Evolutionary conservation across 2,329 filamentous ascomycete genomes (phyloP).

Genomic region (Ophiocordyceps sinensis): DNA sequence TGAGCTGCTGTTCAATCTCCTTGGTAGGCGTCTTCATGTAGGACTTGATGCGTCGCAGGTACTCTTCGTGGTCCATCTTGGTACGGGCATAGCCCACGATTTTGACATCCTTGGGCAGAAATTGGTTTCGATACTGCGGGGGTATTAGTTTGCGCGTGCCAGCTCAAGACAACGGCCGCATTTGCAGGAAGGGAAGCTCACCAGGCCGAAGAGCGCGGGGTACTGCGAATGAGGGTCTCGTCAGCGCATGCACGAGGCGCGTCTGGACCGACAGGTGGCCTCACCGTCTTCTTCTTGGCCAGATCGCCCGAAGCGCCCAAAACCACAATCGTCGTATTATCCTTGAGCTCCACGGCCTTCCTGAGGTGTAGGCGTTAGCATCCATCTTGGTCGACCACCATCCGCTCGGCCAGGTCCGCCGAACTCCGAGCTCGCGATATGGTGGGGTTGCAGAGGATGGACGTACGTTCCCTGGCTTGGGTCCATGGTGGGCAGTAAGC

Average conservation of each 20-base stretch:
- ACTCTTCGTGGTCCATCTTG: constrained; percentile 98
- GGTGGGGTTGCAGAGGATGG: constrained; percentile 4
- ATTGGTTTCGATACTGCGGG: constrained; percentile 87
- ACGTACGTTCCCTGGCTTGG: constrained; percentile 5
- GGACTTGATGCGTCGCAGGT: constrained; percentile 83
- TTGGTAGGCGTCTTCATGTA: constrained; percentile 99
- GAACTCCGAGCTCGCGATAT: constrained; percentile 3
- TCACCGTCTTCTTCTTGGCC: constrained; percentile 98
- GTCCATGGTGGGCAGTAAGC: constrained; percentile 6
- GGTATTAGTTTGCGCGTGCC: not conserved
- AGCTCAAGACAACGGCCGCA: not conserved
- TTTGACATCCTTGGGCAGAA: constrained; percentile 89
- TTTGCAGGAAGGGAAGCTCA: constrained; percentile 36
- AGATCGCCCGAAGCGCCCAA: constrained; percentile 94
- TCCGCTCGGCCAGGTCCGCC: not conserved
- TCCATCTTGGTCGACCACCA: too few relatives aligned
- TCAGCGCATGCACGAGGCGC: constrained; percentile 7
- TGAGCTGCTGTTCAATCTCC: constrained; percentile 88
- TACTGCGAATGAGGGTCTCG: constrained; percentile 41
- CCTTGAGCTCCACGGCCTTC: constrained; percentile 89
- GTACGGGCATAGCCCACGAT: constrained; percentile 98
- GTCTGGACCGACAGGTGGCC: constrained; percentile 13
- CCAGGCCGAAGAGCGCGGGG: constrained; percentile 90
- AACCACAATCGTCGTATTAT: constrained; percentile 94
- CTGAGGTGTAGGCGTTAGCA: constrained; percentile 1